These are phyloP conservation scores for Solanum pennellii DNA, from an alignment of 257 asterid genomes.

Conservation along the genomic window DNA sequence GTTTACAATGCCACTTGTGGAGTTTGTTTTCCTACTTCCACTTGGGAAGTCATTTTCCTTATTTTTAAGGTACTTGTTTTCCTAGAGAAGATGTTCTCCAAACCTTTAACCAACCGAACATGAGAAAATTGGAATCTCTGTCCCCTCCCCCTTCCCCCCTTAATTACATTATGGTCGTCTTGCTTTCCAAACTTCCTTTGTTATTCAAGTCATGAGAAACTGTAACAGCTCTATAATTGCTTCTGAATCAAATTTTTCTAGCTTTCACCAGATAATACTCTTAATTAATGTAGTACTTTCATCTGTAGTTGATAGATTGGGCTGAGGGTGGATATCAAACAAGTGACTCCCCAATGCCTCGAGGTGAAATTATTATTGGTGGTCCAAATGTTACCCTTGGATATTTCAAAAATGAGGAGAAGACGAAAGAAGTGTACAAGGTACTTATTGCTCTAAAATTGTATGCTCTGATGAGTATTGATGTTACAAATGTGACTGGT, in stretches of 20 bases:
- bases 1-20: background rate
- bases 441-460: constrained; percentile 19
- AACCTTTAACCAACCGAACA: background rate
- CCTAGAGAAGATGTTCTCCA: background rate
- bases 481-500: background rate
- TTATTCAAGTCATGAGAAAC: background rate
- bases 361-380: constrained; percentile 89
- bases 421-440: constrained; percentile 86
- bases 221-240: background rate
- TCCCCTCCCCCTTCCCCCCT: too few species aligned
- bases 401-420: constrained; percentile 82
- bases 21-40: background rate
- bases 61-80: background rate
- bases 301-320: constrained; percentile 83
- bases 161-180: background rate
- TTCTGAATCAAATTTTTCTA: background rate
- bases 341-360: constrained; percentile 75
- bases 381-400: constrained; percentile 95
- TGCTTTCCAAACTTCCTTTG: background rate
- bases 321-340: constrained; percentile 83
- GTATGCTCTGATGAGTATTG: background rate
- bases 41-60: background rate
- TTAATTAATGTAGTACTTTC: background rate
- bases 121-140: background rate
- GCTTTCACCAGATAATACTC: background rate